Evolutionary conservation across 2,329 filamentous ascomycete genomes (phyloP).

Genomic region (Coniella lustricola): DNA sequence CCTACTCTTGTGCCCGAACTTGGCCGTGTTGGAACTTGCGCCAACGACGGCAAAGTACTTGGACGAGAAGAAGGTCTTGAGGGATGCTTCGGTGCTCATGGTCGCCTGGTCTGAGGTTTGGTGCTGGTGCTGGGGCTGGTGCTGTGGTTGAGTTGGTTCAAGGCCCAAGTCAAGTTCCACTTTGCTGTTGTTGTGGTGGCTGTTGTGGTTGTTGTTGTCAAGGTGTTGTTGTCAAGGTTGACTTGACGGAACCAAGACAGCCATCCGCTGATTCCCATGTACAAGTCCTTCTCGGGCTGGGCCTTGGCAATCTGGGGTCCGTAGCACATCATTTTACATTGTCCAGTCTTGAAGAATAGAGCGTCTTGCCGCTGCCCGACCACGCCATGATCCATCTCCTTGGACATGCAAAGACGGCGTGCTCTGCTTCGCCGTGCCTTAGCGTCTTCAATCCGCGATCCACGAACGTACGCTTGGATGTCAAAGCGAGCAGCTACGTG

Average conservation of each 20-base stretch:
- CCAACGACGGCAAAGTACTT: slow-evolving; percentile 82
- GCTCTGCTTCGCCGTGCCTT: too few relatives aligned
- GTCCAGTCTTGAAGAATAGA: too few relatives aligned
- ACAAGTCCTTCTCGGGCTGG: not conserved
- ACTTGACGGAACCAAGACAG: too few relatives aligned
- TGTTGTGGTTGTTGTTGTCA: not conserved
- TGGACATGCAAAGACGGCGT: too few relatives aligned
- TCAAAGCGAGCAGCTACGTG: too few relatives aligned
- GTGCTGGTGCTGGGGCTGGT: too few relatives aligned
- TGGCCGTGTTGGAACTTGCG: slow-evolving; percentile 74
- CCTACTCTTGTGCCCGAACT: slow-evolving; percentile 83
- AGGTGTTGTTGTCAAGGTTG: slow-evolving; percentile 2
- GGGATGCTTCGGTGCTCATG: slow-evolving; percentile 63
- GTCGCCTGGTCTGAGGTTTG: too few relatives aligned
- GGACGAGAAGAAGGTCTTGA: slow-evolving; percentile 73
- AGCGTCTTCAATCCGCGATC: too few relatives aligned
- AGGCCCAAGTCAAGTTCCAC: not conserved
- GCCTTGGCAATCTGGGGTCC: slow-evolving; percentile 1
- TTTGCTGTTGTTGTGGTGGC: not conserved
- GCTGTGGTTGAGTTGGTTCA: not conserved
- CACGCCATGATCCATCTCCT: too few relatives aligned
- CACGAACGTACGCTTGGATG: too few relatives aligned
- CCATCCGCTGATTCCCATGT: not conserved
- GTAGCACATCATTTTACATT: slow-evolving; percentile 1
- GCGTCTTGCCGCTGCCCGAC: too few relatives aligned